These are phyloP conservation scores for Globisporangium sylvaticum DNA, from an alignment of 352 stramenopile genomes.

Conservation along the genomic window DNA sequence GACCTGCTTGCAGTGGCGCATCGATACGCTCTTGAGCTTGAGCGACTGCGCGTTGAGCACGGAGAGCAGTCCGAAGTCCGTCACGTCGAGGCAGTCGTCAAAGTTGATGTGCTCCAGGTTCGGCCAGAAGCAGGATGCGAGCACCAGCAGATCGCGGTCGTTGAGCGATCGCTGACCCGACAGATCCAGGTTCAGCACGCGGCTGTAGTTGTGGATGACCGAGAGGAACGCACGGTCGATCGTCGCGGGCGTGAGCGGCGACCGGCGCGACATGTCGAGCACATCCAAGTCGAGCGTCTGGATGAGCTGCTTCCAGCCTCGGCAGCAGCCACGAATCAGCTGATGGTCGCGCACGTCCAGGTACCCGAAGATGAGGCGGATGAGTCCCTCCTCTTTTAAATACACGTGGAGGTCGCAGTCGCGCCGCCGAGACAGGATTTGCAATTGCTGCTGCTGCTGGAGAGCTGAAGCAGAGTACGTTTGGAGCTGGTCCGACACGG, in stretches of 20 bases:
- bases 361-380: slow-evolving; percentile 60
- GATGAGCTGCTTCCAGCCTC: slow-evolving; percentile 60
- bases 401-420: slow-evolving; percentile 34
- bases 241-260: slow-evolving; percentile 42
- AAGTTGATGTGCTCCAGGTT: slow-evolving; percentile 59
- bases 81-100: slow-evolving; percentile 74
- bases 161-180: slow-evolving; percentile 63
- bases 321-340: slow-evolving; percentile 43
- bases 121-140: slow-evolving; percentile 79
- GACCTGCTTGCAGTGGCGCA: slow-evolving; percentile 77
- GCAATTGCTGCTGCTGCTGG: not conserved
- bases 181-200: slow-evolving; percentile 56
- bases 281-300: slow-evolving; percentile 60
- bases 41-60: slow-evolving; percentile 83
- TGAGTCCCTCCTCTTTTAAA: slow-evolving; percentile 55
- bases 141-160: slow-evolving; percentile 72
- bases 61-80: slow-evolving; percentile 73
- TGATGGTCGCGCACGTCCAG: slow-evolving; percentile 78
- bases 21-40: slow-evolving; percentile 52
- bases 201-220: slow-evolving; percentile 63
- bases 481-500: not conserved
- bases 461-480: not conserved
- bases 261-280: slow-evolving; percentile 57
- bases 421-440: not conserved
- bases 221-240: slow-evolving; percentile 58